Base-by-base conservation (phyloP, 2,329 filamentous ascomycete species). In the Penicillium sclerotigenum region DNA sequence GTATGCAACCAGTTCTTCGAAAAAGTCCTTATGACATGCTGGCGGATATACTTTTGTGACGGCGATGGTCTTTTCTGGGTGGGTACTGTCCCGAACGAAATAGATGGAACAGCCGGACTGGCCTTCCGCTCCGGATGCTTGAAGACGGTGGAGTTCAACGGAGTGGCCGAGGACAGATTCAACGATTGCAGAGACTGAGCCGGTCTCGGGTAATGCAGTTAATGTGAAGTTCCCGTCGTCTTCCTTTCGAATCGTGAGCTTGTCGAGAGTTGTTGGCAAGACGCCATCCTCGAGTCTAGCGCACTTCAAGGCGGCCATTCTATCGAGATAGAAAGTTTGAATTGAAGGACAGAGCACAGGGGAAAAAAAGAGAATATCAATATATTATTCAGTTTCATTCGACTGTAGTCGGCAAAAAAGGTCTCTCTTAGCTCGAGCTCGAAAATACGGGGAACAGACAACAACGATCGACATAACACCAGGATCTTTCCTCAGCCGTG, bases 51-150 rank as follows among this genome's bases (percentile, higher is more conserved):
- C 34, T 1, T 49, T 49, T 28, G 47, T 31, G 34, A 49, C 47
- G 4, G 47, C 47, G 8, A 49, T 9, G 2, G 34, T 22, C 0
- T 13, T 40, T 40, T 40, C 47, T n/a, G 34, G 47, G 14, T 31
- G 34, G 14, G 2, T 49, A 36, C n/a, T 40, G 47, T 49, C 10
- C 14, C 34, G 18, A 22, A 49, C 47, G 6, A 49, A 49, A 9
- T 49, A 49, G 14, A 49, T 49, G 13, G 24, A 41, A 16, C 47
- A 49, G 47, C 34, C 47, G 14, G 47, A 49, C 41, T 49, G 47
- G 24, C 47, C 47, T 22, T 49, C 47, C 41, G 47, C 47, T 7
- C 47, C 47, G 6, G 47, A 49, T 28, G 47, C 47, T 31, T 49
- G 47, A 49, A 49, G 47, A 49, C 26, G 18, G 26, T 49, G 47